Evolutionary conservation across 352 stramenopile genomes (phyloP), one percentile per base, ranked within the genome.

Genomic region (Phytophthora capsici): DNA sequence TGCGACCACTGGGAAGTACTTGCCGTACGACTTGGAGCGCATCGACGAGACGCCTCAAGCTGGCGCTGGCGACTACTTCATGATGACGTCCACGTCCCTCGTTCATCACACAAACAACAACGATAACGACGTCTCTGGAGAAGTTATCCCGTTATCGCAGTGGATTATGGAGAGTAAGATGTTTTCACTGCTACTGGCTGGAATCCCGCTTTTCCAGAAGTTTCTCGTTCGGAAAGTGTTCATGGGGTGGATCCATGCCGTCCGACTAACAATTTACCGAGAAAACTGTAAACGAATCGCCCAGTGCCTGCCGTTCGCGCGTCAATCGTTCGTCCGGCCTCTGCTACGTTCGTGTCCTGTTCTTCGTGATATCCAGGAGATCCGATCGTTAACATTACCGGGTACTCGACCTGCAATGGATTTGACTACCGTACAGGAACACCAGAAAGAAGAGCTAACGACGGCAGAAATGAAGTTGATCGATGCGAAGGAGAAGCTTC

Each of bases 81-180:
- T 90, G 52, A 81, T 93, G 79, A 89, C 78, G 6, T 64, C 77
- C 10, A 67, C 78, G 7, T 74, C 82, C 6, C 55, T 93, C 4
- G 82, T 93, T 9, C 82, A 89, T 53, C 78, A 89, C 37, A 47
- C 72, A 7, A 85, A 74, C 34, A 76, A 65, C 17, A 75, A 63
- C 28, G 63, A 73, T 9, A 73, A 66, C 19, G 75, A 78, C 17
- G 56, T 76, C 12, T 48, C 68, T 8, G 78, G 77, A 0, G 84
- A 93, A 51, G 75, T 65, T 13, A 93, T 90, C 10, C 73, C 82
- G 5, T 71, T 89, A 16, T 70, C 80, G 6, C 80, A 91, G 37
- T 93, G 84, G 84, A 64, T 93, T 4, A 78, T 88, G 66, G 82
- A 93, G 41, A 89, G 82, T 58, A 85, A 85, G 44, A 86, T 89